Percentiles rank a stretch among this genome's conserved stretches.
Evolutionary conservation across 1,284 basidiomycete genomes (phyloP).

Genomic region (Clitocybe nebularis): DNA sequence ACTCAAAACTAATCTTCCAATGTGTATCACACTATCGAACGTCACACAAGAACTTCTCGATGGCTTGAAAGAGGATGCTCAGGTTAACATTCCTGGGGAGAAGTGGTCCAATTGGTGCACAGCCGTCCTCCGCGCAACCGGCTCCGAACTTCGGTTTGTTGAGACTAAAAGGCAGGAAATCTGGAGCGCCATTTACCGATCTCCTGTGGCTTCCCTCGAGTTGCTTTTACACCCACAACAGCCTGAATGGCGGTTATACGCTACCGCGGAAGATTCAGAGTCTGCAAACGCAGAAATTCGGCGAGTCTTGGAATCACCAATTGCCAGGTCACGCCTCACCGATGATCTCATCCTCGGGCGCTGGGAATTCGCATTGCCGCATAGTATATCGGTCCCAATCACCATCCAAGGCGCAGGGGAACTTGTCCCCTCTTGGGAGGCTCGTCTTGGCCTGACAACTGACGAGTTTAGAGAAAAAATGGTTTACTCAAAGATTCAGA

Average conservation of each 20-base stretch:
- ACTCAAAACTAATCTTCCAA: constrained; percentile 82
- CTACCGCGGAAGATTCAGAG: constrained; percentile 61
- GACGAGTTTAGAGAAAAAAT: constrained; percentile 63
- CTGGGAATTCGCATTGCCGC: constrained; percentile 85
- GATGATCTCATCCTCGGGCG: constrained; percentile 61
- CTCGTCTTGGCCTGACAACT: constrained; percentile 72
- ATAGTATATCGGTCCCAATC: constrained; percentile 49
- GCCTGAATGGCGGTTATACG: constrained; percentile 86
- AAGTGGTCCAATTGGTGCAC: constrained; percentile 67
- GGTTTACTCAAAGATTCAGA: constrained; percentile 65
- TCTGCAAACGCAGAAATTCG: constrained; percentile 83
- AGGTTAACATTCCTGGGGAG: constrained; percentile 40
- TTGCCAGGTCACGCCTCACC: constrained; percentile 70
- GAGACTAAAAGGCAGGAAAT: constrained; percentile 83
- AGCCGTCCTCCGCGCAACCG: constrained; percentile 62
- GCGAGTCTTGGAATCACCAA: constrained; percentile 67
- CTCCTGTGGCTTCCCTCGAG: constrained; percentile 69
- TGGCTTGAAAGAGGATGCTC: constrained; percentile 41
- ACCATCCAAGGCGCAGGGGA: constrained; percentile 67
- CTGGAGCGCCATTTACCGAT: constrained; percentile 83
- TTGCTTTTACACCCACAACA: constrained; percentile 73
- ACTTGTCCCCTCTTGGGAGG: constrained; percentile 82
- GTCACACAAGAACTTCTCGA: constrained; percentile 55
- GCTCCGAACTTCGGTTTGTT: constrained; percentile 77
- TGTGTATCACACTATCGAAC: constrained; percentile 70